A percentile compares a stretch with the other conserved stretches of the same genome.
Conservation (phyloP, 176 grass and related monocot genomes). For the Eleusine coracana region DNA sequence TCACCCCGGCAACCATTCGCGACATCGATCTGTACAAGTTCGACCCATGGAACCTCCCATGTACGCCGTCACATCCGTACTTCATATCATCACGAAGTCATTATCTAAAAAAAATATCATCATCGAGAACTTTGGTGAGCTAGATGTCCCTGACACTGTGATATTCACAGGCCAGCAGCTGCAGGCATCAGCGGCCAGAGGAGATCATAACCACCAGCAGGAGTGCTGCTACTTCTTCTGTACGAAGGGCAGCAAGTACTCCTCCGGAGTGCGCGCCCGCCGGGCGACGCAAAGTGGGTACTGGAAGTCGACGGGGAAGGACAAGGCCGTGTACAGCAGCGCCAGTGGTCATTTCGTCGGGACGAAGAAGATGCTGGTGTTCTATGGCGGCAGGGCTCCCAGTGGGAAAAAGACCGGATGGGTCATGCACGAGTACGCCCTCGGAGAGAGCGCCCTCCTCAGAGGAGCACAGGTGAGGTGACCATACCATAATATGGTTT, state of each 20-base stretch:
- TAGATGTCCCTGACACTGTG: neutral
- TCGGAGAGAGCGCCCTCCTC: conserved; percentile 3
- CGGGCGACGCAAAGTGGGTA: conserved; percentile 52
- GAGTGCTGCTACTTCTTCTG: conserved; percentile 61
- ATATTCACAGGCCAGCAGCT: neutral
- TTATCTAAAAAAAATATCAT: too few species aligned
- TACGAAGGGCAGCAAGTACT: conserved; percentile 50
- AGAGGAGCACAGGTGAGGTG: conserved; percentile 30
- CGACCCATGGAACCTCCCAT: conserved; percentile 69
- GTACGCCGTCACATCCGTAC: conserved; percentile 1
- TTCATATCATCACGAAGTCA: too few species aligned
- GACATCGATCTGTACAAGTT: conserved; percentile 60
- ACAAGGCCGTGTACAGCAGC: conserved; percentile 24
- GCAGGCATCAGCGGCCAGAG: neutral
- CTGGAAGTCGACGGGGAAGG: conserved; percentile 20
- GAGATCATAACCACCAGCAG: neutral
- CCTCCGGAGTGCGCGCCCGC: conserved; percentile 43
- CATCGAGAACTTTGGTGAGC: neutral
- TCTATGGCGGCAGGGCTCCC: conserved; percentile 53
- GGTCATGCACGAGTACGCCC: conserved; percentile 61
- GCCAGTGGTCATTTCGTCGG: conserved; percentile 32
- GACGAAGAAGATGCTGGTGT: conserved; percentile 59
- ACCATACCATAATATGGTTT: neutral
- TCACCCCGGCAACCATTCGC: conserved; percentile 43
- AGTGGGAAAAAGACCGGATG: conserved; percentile 46